Evolutionary conservation across 2,329 filamentous ascomycete species (phyloP).

Genomic region (Cladosporium colombiae): DNA sequence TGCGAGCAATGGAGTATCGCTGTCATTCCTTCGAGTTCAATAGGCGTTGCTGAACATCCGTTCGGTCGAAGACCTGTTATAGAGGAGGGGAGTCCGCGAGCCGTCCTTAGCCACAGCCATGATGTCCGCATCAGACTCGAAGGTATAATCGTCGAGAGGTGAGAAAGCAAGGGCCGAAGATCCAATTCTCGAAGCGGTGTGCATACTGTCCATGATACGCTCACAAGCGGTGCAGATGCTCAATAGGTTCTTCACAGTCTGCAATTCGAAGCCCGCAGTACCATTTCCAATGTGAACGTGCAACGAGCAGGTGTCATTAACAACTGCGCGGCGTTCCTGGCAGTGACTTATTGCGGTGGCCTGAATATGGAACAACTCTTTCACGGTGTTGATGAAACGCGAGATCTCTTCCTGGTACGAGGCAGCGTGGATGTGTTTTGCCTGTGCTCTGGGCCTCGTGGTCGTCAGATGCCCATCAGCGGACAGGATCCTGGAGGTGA

Average conservation of each 20-base stretch:
- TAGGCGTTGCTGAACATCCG: not conserved
- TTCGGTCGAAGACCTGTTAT: not conserved
- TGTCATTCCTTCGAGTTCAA: not conserved
- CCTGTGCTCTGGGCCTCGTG: not conserved
- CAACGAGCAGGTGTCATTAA: slow-evolving; percentile 17
- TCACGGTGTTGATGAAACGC: not conserved
- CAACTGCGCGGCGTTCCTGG: not conserved
- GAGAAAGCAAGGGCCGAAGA: not conserved
- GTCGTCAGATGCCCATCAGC: not conserved
- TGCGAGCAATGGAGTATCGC: not conserved
- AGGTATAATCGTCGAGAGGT: not conserved
- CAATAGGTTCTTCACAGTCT: slow-evolving; percentile 25
- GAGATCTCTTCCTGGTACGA: not conserved
- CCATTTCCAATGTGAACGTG: slow-evolving; percentile 28
- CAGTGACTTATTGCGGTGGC: not conserved
- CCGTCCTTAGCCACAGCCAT: not conserved
- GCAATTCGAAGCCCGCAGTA: slow-evolving; percentile 18
- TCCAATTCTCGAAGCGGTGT: slow-evolving; percentile 19
- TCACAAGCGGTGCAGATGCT: slow-evolving; percentile 26
- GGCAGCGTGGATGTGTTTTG: not conserved
- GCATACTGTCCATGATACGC: slow-evolving; percentile 24
- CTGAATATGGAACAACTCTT: not conserved
- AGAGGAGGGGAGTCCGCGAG: not conserved
- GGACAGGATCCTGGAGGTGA: not conserved
- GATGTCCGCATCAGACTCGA: not conserved